A percentile compares a stretch with the other conserved stretches of the same genome.
phyloP scores from a whole-genome alignment of 2,329 filamentous ascomycete species.

The Colletotrichum sidae region DNA sequence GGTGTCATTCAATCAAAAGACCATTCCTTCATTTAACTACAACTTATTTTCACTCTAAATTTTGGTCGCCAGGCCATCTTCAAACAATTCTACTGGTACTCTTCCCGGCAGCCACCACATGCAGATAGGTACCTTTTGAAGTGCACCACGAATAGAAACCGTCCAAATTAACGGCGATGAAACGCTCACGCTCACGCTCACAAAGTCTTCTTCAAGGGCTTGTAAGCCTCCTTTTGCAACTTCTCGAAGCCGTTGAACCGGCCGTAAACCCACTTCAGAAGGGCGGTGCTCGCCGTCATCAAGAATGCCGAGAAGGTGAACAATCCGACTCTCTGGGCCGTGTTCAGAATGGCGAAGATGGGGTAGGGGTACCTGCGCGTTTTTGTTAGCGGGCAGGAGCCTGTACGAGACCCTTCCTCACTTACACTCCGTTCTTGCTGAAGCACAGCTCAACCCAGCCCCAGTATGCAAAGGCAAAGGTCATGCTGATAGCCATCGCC shows the following conservation, averaged over 20 bases:
- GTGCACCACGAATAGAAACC: no score
- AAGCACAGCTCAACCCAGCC: conserved; percentile 82
- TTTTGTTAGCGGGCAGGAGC: conserved; percentile 42
- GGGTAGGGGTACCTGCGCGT: conserved; percentile 83
- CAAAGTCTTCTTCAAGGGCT: conserved; percentile 44
- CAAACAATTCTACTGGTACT: no score
- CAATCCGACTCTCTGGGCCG: conserved; percentile 72
- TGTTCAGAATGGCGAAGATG: conserved; percentile 77
- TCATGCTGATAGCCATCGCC: conserved; percentile 67
- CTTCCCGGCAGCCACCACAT: no score
- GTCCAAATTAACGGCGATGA: no score
- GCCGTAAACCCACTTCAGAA: conserved; percentile 77
- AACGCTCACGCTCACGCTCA: conserved; percentile 15
- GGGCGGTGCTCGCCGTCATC: conserved; percentile 77
- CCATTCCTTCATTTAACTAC: no score
- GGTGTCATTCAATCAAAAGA: no score
- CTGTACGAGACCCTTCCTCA: conserved; percentile 26
- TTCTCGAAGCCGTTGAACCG: conserved; percentile 69
- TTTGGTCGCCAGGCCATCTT: no score
- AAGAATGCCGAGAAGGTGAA: conserved; percentile 77
- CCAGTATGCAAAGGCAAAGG: conserved; percentile 77
- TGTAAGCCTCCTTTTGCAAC: conserved; percentile 50
- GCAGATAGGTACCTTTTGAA: no score
- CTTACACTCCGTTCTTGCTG: conserved; percentile 72
- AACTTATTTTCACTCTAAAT: no score